Evolutionary conservation across 345 rosid species (phyloP), one percentile per base, ranked within the genome.

Genomic region (Rhodamnia rubescens): DNA sequence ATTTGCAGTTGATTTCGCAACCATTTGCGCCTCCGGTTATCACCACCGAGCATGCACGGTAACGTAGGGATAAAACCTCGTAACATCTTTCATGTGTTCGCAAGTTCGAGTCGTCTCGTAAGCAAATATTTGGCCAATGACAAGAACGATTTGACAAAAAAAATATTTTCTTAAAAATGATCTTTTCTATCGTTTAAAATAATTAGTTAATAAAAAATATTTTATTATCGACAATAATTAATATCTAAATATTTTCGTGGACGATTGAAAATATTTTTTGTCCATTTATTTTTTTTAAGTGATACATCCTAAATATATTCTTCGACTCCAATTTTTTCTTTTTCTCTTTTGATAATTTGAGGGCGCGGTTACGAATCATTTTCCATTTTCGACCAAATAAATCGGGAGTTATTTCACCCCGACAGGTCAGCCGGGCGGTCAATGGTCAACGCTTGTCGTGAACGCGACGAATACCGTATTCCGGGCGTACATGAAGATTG

Each of bases 111-210:
- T 54, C 10, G 21, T 7, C 10, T 21, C 11, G 0, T 7, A 7
- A 21, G 57, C 11, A 11, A 21, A 54, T 54, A 54, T 54, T 1
- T 54, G 10, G 24, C 24, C 11, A 20, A 20, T 3, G 74, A 64
- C 32, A 8, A 32, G 3, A 32, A 32, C 15, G 7, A 8, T 18
- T 69, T 55, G 12, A 6, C n/a, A n/a, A 8, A 12, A 3, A 32
- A 21, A 54, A 2, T 54, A 54, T 7, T 20, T 54, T 54, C 20
- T 20, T 21, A 3, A 4, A 53, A 16, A 69, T 0, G 0, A 4
- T 16, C 2, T 0, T 7, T 32, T 69, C 3, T 7, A 69, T 32
- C 0, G 0, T 4, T 32, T 16, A 11, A 32, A 32, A 69, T 4
- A 8, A 32, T 69, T 64, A 32, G 44, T 8, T 0, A 32, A 32